A percentile compares a stretch with the other conserved stretches of the same genome.
Evolutionary conservation across 495 filamentous ascomycete genomes (phyloP).

Genomic region (Symbiotaphrina buchneri): DNA sequence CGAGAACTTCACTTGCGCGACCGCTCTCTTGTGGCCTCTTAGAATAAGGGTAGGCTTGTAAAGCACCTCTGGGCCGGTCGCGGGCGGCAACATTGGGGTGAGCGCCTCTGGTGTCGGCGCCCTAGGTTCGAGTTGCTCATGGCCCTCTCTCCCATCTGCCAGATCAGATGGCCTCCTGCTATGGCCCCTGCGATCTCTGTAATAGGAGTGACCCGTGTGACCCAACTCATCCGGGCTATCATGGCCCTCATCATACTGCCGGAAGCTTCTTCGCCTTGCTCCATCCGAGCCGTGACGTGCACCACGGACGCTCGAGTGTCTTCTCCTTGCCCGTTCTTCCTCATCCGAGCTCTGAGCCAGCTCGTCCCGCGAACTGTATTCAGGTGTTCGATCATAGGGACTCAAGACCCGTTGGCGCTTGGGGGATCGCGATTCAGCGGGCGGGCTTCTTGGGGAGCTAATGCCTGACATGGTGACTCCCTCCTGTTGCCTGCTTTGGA

Average conservation of each 20-base stretch:
- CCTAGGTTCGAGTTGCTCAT: slow-evolving; percentile 1
- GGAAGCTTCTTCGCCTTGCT: too few relatives aligned
- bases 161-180: slow-evolving; percentile 1
- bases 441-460: background rate
- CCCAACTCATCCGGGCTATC: slow-evolving; percentile 9
- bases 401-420: slow-evolving; percentile 6
- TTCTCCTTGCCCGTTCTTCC: slow-evolving; percentile 1
- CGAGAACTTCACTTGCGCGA: slow-evolving; percentile 77
- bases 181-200: slow-evolving; percentile 3
- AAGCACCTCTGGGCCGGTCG: slow-evolving; percentile 15
- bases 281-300: too few relatives aligned
- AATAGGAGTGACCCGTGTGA: slow-evolving; percentile 8
- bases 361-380: slow-evolving; percentile 3
- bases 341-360: background rate
- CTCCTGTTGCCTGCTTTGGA: too few relatives aligned
- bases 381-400: slow-evolving; percentile 4
- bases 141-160: background rate
- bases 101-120: slow-evolving; percentile 1
- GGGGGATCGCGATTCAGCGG: background rate
- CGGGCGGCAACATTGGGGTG: background rate
- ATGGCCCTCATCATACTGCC: slow-evolving; percentile 4
- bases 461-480: slow-evolving; percentile 2
- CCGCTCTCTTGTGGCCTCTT: slow-evolving; percentile 49
- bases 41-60: slow-evolving; percentile 44
- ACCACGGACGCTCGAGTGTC: too few relatives aligned